Conservation (phyloP, 2,329 filamentous ascomycete genomes). For the Fusarium sacchari region DNA sequence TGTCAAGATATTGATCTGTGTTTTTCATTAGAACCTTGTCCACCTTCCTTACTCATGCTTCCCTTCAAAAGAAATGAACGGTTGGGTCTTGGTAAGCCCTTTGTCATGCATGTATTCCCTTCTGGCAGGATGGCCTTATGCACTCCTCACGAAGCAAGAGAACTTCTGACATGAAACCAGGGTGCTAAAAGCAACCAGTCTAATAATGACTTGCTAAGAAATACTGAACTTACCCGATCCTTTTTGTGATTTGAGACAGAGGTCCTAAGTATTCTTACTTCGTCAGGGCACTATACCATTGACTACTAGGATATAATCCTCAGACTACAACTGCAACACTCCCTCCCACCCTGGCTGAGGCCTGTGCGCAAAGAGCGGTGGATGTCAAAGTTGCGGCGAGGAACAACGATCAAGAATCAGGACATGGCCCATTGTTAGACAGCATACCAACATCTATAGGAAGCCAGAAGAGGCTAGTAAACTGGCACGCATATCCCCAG, state of each 20-base stretch:
- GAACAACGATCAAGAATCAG: neutral
- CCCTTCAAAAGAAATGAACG: neutral
- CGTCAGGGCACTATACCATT: neutral
- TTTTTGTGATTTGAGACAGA: neutral
- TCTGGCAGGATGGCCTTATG: neutral
- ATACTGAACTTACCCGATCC: neutral
- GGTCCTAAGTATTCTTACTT: neutral
- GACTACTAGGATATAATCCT: neutral
- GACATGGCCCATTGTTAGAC: constrained; percentile 1
- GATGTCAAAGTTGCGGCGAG: constrained; percentile 1
- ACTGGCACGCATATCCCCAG: constrained; percentile 31
- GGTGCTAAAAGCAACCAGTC: neutral
- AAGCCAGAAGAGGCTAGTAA: constrained; percentile 1
- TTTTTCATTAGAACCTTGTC: neutral
- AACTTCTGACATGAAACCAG: neutral
- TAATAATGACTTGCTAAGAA: neutral
- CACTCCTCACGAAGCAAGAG: neutral
- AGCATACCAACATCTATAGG: constrained; percentile 14
- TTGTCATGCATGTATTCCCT: neutral
- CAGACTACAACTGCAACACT: neutral
- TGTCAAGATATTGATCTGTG: neutral
- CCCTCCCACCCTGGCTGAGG: neutral
- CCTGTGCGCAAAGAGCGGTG: constrained; percentile 41
- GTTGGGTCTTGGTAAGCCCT: neutral
- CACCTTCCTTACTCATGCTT: neutral